phyloP scores from a whole-genome alignment of 2,329 filamentous ascomycete species.

The Penicillium sp. region DNA sequence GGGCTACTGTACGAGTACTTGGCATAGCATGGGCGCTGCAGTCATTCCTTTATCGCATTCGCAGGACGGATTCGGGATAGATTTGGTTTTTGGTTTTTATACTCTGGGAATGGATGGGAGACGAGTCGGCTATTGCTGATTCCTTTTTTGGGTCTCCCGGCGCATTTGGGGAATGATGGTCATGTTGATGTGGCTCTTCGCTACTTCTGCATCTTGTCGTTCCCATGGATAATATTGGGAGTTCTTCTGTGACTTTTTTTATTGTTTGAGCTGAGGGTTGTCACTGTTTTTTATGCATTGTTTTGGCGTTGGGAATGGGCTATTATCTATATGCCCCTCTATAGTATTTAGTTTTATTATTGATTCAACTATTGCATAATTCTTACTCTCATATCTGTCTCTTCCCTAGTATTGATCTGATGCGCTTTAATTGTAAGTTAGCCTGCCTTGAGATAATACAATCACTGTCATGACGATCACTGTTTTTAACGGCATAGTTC shows the following conservation, averaged over 20 bases:
- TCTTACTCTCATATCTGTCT: neutral
- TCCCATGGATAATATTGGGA: constrained; percentile 13
- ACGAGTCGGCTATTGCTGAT: neutral
- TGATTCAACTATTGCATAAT: neutral
- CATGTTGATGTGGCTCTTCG: neutral
- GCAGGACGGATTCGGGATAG: constrained; percentile 32
- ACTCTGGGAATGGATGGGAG: constrained; percentile 9
- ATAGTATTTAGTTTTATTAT: neutral
- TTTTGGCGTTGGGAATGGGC: constrained; percentile 26
- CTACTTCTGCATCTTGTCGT: neutral
- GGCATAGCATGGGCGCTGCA: constrained; percentile 39
- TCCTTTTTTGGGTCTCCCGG: neutral
- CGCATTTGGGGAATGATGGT: constrained; percentile 2
- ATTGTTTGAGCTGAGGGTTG: constrained; percentile 20
- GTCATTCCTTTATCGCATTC: constrained; percentile 38
- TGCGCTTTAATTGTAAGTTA: too few relatives aligned
- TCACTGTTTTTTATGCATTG: constrained; percentile 27
- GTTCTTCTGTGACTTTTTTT: constrained; percentile 14
- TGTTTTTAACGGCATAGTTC: too few relatives aligned
- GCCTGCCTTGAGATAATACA: neutral
- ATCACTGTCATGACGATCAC: neutral
- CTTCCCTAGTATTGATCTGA: constrained; percentile 2
- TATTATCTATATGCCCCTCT: neutral
- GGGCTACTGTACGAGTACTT: constrained; percentile 37
- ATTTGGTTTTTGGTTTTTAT: constrained; percentile 19